phyloP scores from a whole-genome alignment of 192 early-diverging fungal genomes.

The Dissophora globulifera region DNA sequence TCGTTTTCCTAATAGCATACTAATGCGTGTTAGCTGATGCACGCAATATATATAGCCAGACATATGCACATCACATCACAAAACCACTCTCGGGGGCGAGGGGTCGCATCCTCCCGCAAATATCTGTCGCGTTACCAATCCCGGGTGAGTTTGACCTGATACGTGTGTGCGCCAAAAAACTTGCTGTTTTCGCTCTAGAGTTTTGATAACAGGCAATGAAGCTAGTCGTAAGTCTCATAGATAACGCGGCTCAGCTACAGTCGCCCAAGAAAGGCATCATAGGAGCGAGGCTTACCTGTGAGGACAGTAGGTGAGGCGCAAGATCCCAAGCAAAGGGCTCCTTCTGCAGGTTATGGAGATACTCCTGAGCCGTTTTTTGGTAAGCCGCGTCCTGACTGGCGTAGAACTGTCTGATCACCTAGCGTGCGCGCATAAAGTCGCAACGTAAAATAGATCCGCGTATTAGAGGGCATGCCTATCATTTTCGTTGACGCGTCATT shows the following conservation, averaged over 20 bases:
- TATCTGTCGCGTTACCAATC: constrained; percentile 60
- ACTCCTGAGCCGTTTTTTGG: constrained; percentile 62
- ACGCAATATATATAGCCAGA: too few species aligned
- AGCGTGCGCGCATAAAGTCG: too few species aligned
- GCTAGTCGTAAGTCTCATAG: background rate
- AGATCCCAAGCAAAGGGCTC: constrained; percentile 65
- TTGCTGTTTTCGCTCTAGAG: constrained; percentile 56
- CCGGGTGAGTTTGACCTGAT: constrained; percentile 65
- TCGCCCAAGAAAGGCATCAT: background rate
- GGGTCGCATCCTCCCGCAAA: too few species aligned
- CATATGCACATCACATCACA: too few species aligned
- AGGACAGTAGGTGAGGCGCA: constrained; percentile 60
- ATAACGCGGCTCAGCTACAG: background rate
- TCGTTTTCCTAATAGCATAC: constrained; percentile 52
- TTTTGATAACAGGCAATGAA: background rate
- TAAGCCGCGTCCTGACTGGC: constrained; percentile 43
- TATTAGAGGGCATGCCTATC: too few species aligned
- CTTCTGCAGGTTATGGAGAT: constrained; percentile 63
- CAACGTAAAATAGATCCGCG: too few species aligned
- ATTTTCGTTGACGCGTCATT: too few species aligned
- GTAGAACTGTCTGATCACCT: constrained; percentile 65
- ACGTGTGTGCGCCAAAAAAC: constrained; percentile 71
- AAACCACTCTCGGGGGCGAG: too few species aligned
- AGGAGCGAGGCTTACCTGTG: constrained; percentile 45
- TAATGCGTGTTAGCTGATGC: background rate